Conservation (phyloP, 2,329 filamentous ascomycete species). For the Botryotinia globosa region DNA sequence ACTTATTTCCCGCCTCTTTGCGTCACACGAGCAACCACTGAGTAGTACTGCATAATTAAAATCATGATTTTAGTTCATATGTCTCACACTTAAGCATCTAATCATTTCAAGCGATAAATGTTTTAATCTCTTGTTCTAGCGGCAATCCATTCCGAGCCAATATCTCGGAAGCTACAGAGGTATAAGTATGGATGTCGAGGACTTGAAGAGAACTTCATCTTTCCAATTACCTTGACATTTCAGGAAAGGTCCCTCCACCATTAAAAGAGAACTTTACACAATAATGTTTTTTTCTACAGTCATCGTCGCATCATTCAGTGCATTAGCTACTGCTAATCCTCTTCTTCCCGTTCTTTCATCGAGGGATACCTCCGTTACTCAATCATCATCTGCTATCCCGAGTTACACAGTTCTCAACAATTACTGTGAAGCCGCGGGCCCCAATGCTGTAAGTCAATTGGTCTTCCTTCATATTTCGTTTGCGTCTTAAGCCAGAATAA, state of each 20-base stretch:
- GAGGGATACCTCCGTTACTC: background rate
- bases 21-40: background rate
- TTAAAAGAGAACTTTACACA: background rate
- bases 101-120: background rate
- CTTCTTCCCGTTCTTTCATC: background rate
- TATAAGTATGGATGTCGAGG: background rate
- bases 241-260: too few relatives aligned
- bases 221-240: background rate
- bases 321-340: background rate
- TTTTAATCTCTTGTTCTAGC: background rate
- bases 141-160: background rate
- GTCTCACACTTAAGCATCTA: background rate
- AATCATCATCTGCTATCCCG: background rate
- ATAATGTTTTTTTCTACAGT: background rate
- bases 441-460: background rate
- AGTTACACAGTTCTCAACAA: constrained; percentile 1
- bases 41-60: background rate
- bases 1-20: background rate
- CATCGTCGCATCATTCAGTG: background rate
- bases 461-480: background rate
- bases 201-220: background rate
- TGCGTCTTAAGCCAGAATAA: background rate
- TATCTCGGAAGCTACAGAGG: background rate
- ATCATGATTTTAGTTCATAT: background rate
- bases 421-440: background rate